Evolutionary conservation across 2,329 filamentous ascomycete genomes (phyloP), one percentile per base, ranked within the genome.

Genomic region (Cladobotryum mycophilum): DNA sequence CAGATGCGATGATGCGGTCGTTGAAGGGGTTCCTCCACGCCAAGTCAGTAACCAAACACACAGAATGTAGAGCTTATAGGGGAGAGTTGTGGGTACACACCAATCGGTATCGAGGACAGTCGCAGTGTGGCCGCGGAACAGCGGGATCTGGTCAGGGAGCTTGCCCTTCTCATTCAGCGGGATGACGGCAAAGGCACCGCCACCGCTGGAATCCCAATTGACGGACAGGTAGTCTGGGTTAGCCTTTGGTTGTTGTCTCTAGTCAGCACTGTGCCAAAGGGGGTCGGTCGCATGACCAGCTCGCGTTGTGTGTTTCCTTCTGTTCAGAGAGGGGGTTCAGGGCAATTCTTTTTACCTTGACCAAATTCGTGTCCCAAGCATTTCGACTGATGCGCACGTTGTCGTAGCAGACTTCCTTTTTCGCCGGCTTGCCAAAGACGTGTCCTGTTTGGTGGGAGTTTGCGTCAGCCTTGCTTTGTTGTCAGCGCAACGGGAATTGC

Each of bases 341-440:
- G 48, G 17, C 22, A 34, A 5, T 5, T 20, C 20, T n/a, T 20
- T 78, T 69, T 70, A 95, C 90, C 86, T 97, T 97, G 74, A 97
- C 81, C 66, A 99, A 76, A 75, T 99, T 99, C 64, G 91, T 96
- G 71, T 99, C 93, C 93, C 93, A 99, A 50, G 93, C 93, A 84
- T 99, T 99, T 72, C 87, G 89, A 66, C 90, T 96, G 71, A 99
- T 89, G 68, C 89, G 89, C 61, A 99, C 77, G 72, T 97, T 97
- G 72, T 99, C 93, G 75, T 97, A 99, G 78, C 91, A 96, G 80
- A 89, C 88, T 70, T 99, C 93, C 81, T 96, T 96, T 73, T 89
- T 86, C 59, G 91, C 95, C 56, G 89, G 76, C 74, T 95, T 93
- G 69, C 93, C 93, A 76, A 96, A 99, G 75, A 99, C 88, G 80